A percentile compares a stretch with the other conserved stretches of the same genome.
Evolutionary conservation across 2,329 filamentous ascomycete species (phyloP).

Genomic region (Ceratocystis smalleyi): DNA sequence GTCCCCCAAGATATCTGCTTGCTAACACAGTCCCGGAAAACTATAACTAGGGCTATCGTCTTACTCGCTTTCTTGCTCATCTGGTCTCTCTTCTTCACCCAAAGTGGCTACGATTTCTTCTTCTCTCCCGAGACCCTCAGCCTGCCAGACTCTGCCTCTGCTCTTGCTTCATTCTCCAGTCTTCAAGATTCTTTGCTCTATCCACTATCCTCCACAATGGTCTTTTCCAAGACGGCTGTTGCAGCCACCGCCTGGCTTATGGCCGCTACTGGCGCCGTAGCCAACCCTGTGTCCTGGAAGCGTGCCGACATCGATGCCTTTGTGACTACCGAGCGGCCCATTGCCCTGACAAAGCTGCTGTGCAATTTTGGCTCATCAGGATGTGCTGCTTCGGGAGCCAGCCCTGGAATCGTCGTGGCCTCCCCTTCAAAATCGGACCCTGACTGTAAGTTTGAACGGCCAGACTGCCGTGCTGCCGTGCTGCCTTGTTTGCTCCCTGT

Average conservation of each 20-base stretch:
- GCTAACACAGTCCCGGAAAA: constrained; percentile 9
- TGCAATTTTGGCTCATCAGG: constrained; percentile 45
- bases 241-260: constrained; percentile 14
- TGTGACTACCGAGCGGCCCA: constrained; percentile 35
- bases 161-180: constrained; percentile 1
- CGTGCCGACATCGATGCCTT: constrained; percentile 31
- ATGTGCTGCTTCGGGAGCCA: constrained; percentile 33
- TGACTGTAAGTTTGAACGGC: constrained; percentile 33
- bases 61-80: constrained; percentile 7
- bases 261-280: constrained; percentile 14
- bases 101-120: constrained; percentile 9
- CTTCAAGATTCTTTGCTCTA: background rate
- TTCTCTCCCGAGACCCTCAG: constrained; percentile 7
- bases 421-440: constrained; percentile 39
- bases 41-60: constrained; percentile 16
- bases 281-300: constrained; percentile 11
- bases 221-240: constrained; percentile 14
- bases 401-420: constrained; percentile 39
- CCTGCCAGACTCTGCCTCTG: constrained; percentile 6
- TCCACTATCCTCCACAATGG: constrained; percentile 14
- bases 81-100: constrained; percentile 14
- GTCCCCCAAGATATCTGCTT: background rate
- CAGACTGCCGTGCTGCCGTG: background rate
- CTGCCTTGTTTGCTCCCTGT: background rate
- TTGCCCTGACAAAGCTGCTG: constrained; percentile 37